A percentile compares a stretch with the other conserved stretches of the same genome.
These are phyloP conservation scores for Ilex aquifolium DNA, from an alignment of 257 asterid genomes.

Conservation along the genomic window DNA sequence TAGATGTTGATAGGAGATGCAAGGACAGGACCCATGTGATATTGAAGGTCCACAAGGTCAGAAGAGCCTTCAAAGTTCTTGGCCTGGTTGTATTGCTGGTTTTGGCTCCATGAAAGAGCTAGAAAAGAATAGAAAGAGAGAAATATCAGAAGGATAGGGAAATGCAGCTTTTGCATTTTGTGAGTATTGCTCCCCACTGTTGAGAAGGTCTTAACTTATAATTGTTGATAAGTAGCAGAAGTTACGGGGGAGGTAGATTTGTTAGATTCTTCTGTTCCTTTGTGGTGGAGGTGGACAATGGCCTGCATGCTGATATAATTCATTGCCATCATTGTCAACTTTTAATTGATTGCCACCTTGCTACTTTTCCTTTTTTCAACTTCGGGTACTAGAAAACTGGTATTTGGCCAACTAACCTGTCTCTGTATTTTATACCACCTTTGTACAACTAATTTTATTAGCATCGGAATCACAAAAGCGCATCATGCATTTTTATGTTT, in stretches of 20 bases:
- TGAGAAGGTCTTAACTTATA: too few relatives aligned
- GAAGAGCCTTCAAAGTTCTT: conserved; percentile 76
- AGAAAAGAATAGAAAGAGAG: conserved; percentile 14
- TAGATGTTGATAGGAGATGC: conserved; percentile 51
- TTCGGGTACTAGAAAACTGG: conserved; percentile 11
- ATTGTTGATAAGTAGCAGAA: not conserved
- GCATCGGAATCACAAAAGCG: too few relatives aligned
- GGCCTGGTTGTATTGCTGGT: conserved; percentile 20
- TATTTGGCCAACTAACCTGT: too few relatives aligned
- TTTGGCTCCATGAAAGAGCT: conserved; percentile 23
- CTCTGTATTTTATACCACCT: conserved; percentile 6
- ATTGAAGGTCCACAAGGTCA: conserved; percentile 54
- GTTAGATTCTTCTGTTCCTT: conserved; percentile 22
- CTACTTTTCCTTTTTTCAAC: conserved; percentile 25
- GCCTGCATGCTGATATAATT: conserved; percentile 29
- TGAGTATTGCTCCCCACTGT: not conserved
- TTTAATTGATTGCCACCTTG: conserved; percentile 35
- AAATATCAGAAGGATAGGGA: conserved; percentile 16
- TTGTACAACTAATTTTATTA: not conserved
- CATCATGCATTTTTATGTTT: too few relatives aligned
- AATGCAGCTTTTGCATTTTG: conserved; percentile 24
- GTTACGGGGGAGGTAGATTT: conserved; percentile 4
- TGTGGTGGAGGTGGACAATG: conserved; percentile 25
- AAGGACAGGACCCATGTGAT: conserved; percentile 82
- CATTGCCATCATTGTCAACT: conserved; percentile 29